A percentile compares a stretch with the other conserved stretches of the same genome.
Conservation (phyloP, 208 protist species). For the Acanthamoeba healyi region DNA sequence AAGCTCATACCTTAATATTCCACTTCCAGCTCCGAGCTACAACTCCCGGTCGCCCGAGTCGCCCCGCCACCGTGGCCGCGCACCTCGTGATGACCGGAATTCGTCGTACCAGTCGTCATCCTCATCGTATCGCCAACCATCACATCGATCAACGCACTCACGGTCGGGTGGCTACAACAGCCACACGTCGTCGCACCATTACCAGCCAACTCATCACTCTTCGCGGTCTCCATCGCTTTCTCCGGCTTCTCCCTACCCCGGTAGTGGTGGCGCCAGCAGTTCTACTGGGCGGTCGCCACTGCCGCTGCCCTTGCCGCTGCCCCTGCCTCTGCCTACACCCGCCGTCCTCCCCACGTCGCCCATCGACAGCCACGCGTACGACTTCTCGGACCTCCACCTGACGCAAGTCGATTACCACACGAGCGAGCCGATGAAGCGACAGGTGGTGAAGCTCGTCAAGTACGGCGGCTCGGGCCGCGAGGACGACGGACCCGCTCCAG, state of each 20-base stretch:
- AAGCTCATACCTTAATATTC: no score
- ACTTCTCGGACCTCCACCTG: not conserved
- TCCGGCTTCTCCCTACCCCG: not conserved
- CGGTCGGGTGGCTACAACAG: no score
- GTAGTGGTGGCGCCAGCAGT: no score
- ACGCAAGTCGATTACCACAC: not conserved
- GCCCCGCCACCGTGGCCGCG: not conserved
- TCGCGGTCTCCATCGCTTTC: not conserved
- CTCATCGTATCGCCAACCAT: not conserved
- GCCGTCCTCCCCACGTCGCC: not conserved
- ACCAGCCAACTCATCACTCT: not conserved
- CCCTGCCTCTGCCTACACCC: not conserved
- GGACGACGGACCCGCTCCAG: conserved; percentile 10
- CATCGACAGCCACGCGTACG: not conserved
- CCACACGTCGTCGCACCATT: not conserved
- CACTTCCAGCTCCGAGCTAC: not conserved
- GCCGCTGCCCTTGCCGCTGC: not conserved
- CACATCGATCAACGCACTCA: not conserved
- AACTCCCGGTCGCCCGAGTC: conserved; percentile 3
- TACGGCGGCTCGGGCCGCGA: not conserved
- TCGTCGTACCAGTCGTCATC: not conserved
- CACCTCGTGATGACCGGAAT: not conserved
- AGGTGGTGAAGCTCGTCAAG: not conserved
- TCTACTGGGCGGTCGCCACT: not conserved
- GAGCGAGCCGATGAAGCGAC: conserved; percentile 3